These are phyloP conservation scores for Trifolium pratense DNA, from an alignment of 306 rosid species.

Conservation along the genomic window DNA sequence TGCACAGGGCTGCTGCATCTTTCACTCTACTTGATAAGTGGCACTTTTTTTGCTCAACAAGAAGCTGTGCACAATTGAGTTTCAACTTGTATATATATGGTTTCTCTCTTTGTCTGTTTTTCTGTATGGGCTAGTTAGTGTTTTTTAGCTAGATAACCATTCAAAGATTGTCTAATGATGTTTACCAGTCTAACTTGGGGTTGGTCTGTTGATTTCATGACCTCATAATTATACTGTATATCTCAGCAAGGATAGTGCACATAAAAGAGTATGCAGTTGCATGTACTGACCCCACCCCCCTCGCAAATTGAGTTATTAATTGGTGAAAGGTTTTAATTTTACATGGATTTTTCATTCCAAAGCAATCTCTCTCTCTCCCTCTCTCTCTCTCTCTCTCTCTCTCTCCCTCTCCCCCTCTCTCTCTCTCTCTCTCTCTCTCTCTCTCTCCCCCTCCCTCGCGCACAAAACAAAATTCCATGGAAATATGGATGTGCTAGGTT, in stretches of 20 bases:
- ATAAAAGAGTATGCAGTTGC: conserved; percentile 27
- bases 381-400: too few relatives aligned
- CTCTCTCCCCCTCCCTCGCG: too few relatives aligned
- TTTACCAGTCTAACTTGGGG: conserved; percentile 51
- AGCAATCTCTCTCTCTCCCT: not conserved
- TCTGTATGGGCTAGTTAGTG: conserved; percentile 43
- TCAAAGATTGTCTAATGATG: conserved; percentile 32
- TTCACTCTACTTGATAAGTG: conserved; percentile 51
- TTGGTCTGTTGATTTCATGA: conserved; percentile 24
- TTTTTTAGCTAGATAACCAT: conserved; percentile 36
- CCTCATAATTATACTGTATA: conserved; percentile 42
- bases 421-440: too few relatives aligned
- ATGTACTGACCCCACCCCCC: not conserved
- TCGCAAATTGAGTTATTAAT: not conserved
- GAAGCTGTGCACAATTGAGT: conserved; percentile 41
- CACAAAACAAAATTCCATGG: too few relatives aligned
- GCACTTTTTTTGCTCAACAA: conserved; percentile 38
- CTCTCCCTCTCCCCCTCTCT: too few relatives aligned
- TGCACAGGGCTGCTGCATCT: conserved; percentile 52
- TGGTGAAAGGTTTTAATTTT: not conserved
- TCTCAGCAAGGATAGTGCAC: conserved; percentile 45
- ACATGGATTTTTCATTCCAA: not conserved
- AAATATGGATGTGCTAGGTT: too few relatives aligned
- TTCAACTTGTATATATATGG: conserved; percentile 50
- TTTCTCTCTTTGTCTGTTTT: conserved; percentile 34